Base-by-base conservation (phyloP, 2,329 filamentous ascomycete species). In the Xylaria sp. region DNA sequence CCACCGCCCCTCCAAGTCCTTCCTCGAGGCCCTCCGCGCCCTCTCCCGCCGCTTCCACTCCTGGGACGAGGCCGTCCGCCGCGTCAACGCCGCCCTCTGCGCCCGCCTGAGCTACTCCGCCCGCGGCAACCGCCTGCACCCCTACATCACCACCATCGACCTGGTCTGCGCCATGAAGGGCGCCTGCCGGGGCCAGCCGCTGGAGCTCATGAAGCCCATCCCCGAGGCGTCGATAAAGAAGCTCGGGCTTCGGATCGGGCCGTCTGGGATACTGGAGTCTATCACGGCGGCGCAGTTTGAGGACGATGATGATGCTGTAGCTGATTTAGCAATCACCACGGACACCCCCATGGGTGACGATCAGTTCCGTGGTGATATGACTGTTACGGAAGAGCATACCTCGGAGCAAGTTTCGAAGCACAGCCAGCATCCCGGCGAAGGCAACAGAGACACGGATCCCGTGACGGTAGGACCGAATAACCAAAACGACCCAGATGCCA, bases 21-120 rank as follows among this genome's bases (percentile, higher is more conserved):
- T 49, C 26, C 39, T 49, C 24, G 47, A 49, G 21, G 39, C 18
- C 20, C 47, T 49, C 7, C 39, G 47, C 16, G n/a, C 47, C n/a
- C 22, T 49, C 13, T 19, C 47, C 13, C 20, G 39, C 13, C 20
- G 13, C 38, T 21, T 49, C 20, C 20, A 26, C 8, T 7, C 16
- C n/a, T 49, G 47, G 47, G 4, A 41, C n/a, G 8, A 11, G 7
- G 47, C 39, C 11, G 38, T n/a, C 4, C 39, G 24, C 21, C 11
- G 39, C 19, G 41, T 49, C 7, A 49, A 49, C 22, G 16, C 20
- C 17, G 39, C 38, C 16, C 18, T 49, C 4, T 13, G 17, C 13
- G 37, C 39, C 7, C 39, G 47, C 5, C 39, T 49, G n/a, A 18
- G n/a, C 8, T 34, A 24, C 21, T 21, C 39, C 16, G 39, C n/a